Evolutionary conservation across 2,329 filamentous ascomycete genomes (phyloP), one percentile per base, ranked within the genome.

Genomic region (Microthyrium microscopicum): DNA sequence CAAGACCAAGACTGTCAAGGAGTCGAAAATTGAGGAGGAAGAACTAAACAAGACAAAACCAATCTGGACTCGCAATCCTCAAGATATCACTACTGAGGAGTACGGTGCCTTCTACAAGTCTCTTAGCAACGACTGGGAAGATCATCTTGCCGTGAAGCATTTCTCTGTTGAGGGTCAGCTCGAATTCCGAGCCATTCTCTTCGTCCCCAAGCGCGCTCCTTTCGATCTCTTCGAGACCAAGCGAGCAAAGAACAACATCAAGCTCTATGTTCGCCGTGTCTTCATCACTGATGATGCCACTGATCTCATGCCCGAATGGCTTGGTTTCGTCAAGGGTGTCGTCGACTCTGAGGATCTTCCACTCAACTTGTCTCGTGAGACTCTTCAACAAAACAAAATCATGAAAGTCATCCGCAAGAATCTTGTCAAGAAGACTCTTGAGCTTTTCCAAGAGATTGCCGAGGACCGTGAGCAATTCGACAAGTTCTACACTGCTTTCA

Each of bases 351-450:
- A 98, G 74, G 89, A 98, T 61, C 80, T 98, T 42, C 89, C 89
- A 50, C 80, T 98, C 62, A 98, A 98, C 77, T 65, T 98, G 68
- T 95, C 89, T 55, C 89, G 89, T 79, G 89, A 98, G 77, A 95
- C 87, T 38, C 83, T 98, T 32, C 89, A 98, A 69, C 89, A 95
- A 73, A 98, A 95, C 81, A 95, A 95, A 84, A 98, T 98, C 73
- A 95, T 95, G 89, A 95, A 95, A 80, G 89, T 95, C 62, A 95
- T 95, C 75, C 92, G 91, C 77, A 98, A 98, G 84, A 98, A 98
- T 78, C 93, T 98, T 46, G 85, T 98, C 73, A 98, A 95, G 85
- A 98, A 98, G 82, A 82, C 83, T 45, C 83, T 98, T 46, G 89
- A 98, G 73, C 83, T 98, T 60, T 98, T 98, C 79, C 74, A 76